Evolutionary conservation across 1,139 yeast species (phyloP).

Genomic region (Yamadazyma dushanensis): DNA sequence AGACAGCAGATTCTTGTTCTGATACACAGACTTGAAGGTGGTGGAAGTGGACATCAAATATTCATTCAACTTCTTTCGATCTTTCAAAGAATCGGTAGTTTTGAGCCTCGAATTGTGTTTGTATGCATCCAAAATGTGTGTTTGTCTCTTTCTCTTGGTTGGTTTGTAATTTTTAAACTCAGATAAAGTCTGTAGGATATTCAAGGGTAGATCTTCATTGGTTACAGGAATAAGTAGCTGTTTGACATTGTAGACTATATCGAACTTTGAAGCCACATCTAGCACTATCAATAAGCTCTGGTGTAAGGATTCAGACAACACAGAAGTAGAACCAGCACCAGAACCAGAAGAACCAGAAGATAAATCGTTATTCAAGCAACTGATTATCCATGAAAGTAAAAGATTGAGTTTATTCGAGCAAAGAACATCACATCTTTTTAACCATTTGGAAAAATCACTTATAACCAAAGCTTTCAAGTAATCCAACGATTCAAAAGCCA

Average conservation of each 20-base stretch:
- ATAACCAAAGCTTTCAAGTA: constrained; percentile 32
- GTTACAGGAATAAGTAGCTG: constrained; percentile 9
- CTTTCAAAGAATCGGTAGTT: constrained; percentile 5
- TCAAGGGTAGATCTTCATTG: constrained; percentile 6
- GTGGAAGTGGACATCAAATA: constrained; percentile 8
- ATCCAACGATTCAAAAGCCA: background rate
- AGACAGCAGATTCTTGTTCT: background rate
- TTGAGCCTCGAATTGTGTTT: background rate
- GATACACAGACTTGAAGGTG: constrained; percentile 8
- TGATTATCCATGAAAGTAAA: constrained; percentile 33
- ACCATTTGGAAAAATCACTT: constrained; percentile 30
- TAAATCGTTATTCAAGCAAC: constrained; percentile 11
- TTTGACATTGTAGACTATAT: constrained; percentile 8
- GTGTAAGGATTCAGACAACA: constrained; percentile 21
- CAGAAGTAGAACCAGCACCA: constrained; percentile 1
- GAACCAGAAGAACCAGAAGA: too few species aligned
- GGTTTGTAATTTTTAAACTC: constrained; percentile 1
- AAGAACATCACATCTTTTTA: constrained; percentile 26
- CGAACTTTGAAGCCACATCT: constrained; percentile 21
- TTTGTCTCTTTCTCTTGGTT: background rate
- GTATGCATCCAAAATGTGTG: background rate
- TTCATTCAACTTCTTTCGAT: constrained; percentile 3
- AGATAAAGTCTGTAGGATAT: constrained; percentile 4
- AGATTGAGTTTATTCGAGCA: constrained; percentile 30
- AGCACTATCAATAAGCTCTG: constrained; percentile 26